Evolutionary conservation across 495 filamentous ascomycete genomes (phyloP), one percentile per base, ranked within the genome.

Genomic region (Penicillium maclennaniae): DNA sequence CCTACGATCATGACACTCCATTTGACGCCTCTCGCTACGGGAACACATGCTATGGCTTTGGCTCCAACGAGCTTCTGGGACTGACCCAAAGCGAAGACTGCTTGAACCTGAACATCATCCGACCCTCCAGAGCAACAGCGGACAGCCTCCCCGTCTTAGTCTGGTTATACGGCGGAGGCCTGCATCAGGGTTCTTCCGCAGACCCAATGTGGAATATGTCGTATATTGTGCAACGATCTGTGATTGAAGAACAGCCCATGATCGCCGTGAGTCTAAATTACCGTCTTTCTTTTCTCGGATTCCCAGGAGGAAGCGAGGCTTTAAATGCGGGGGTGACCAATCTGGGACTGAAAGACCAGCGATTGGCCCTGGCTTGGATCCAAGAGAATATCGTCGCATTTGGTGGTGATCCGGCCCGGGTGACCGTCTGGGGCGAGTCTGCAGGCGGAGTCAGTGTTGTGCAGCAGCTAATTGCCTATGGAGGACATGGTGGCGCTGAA

Each of bases 201-300:
- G 63, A 71, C 7, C 68, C 67, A 19, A 71, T 70, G 31, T 73
- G 79, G 66, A 61, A 69, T 55, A 63, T 67, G 36, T 50, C 72
- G 58, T 42, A 41, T 45, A 31, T 59, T 17, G 45, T 59, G 14
- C 46, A 52, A 43, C 59, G 66, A 62, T 56, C 76, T 67, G 70
- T 75, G 54, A 49, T 74, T 45, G 53, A 68, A 8, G 55, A 68
- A 23, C 69, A 80, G 55, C 60, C 65, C 43, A 70, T 81, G 43
- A 71, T 86, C 26, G 73, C 82, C 39, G 78, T 83, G 15, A 63
- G 67, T 4, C 67, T 82, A 59, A 83, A 82, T 66, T 83, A 84
- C 59, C 79, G 82, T 15, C 47, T 82, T 46, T 78, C 79, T 61
- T 74, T 82, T 57, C 77, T 81, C 44, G 81, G 80, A n/a, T 83